phyloP scores from a whole-genome alignment of 805 yeast genomes.

The Alloascoidea hylecoeti region DNA sequence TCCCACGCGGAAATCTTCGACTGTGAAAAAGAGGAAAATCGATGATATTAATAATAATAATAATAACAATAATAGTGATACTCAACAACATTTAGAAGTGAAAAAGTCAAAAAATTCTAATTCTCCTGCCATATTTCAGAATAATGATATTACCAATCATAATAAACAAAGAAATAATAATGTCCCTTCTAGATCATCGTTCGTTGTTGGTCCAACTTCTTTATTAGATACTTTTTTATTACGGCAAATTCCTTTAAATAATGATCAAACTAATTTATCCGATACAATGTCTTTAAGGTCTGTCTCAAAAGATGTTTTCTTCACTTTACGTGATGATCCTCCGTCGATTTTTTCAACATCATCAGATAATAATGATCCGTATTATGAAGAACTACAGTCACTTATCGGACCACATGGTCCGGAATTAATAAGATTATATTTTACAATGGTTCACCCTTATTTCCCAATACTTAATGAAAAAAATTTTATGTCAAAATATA shows the following conservation, averaged over 20 bases:
- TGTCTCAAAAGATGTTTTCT: slow-evolving; percentile 65
- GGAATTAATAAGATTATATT: slow-evolving; percentile 15
- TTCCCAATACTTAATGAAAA: slow-evolving; percentile 6
- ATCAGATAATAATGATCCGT: slow-evolving; percentile 73
- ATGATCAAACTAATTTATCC: slow-evolving; percentile 69
- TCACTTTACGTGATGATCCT: slow-evolving; percentile 34
- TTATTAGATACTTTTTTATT: slow-evolving; percentile 62
- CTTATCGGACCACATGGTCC: slow-evolving; percentile 90
- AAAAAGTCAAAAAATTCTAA: no score
- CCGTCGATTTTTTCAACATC: no score
- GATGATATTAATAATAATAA: neutral
- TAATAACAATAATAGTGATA: neutral
- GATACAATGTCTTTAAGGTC: slow-evolving; percentile 56
- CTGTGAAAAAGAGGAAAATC: neutral
- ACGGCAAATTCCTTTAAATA: slow-evolving; percentile 47
- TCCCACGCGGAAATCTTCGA: no score
- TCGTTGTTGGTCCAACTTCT: slow-evolving; percentile 81
- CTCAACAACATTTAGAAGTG: neutral
- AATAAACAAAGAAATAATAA: neutral
- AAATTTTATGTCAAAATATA: slow-evolving; percentile 8
- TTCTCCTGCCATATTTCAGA: neutral
- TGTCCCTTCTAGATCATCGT: slow-evolving; percentile 46
- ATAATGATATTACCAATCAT: neutral
- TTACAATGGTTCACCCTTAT: slow-evolving; percentile 6
- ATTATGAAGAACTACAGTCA: slow-evolving; percentile 69